Conservation (phyloP, 768 basidiomycete genomes). For the Dacryopinax spathularia region DNA sequence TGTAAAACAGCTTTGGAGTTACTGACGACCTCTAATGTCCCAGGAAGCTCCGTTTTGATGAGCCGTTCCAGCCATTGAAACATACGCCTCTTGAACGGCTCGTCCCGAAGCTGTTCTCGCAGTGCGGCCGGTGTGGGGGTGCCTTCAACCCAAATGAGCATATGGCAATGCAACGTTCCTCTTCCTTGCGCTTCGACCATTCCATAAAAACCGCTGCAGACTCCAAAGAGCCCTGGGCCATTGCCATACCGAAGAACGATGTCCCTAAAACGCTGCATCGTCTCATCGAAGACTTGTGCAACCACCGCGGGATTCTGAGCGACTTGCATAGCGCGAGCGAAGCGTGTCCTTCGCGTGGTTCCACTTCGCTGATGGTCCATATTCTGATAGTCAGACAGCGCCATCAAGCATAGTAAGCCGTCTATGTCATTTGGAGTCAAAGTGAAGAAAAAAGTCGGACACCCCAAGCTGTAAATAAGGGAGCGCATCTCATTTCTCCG, state of each 20-base stretch:
- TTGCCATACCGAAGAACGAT: slow-evolving; percentile 9
- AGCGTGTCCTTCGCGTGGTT: slow-evolving; percentile 16
- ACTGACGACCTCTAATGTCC: background rate
- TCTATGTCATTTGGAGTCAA: slow-evolving; percentile 34
- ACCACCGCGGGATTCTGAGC: slow-evolving; percentile 30
- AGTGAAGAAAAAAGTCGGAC: slow-evolving; percentile 33
- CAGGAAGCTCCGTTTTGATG: slow-evolving; percentile 19
- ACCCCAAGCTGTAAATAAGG: slow-evolving; percentile 24
- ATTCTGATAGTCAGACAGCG: slow-evolving; percentile 26
- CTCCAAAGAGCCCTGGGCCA: slow-evolving; percentile 23
- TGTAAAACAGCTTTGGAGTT: background rate
- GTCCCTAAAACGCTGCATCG: slow-evolving; percentile 25
- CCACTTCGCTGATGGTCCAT: slow-evolving; percentile 21
- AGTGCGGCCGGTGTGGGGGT: slow-evolving; percentile 24
- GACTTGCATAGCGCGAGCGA: slow-evolving; percentile 24
- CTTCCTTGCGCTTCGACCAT: slow-evolving; percentile 30
- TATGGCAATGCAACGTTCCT: slow-evolving; percentile 31
- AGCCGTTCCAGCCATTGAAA: slow-evolving; percentile 19
- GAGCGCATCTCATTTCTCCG: slow-evolving; percentile 30
- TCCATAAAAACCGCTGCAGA: slow-evolving; percentile 28
- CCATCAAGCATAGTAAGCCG: slow-evolving; percentile 29
- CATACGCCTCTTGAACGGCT: slow-evolving; percentile 14
- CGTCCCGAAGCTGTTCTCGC: slow-evolving; percentile 9
- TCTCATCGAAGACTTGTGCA: slow-evolving; percentile 31
- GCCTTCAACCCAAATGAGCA: slow-evolving; percentile 31